Conservation (phyloP, 2,329 filamentous ascomycete genomes). For the Cordyceps tenuipes region DNA sequence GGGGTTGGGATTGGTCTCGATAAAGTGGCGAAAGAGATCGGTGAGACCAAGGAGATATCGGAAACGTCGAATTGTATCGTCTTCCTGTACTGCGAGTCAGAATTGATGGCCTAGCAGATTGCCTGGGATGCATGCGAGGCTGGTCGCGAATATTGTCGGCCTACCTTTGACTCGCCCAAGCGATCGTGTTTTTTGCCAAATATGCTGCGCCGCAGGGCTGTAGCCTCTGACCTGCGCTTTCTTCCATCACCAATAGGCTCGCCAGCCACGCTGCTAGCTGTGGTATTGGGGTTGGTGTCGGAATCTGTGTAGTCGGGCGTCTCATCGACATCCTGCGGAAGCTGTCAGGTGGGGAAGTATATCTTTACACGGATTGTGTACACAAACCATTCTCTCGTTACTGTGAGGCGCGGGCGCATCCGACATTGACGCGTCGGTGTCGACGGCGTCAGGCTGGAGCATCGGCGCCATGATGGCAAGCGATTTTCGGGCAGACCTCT, state of each 20-base stretch:
- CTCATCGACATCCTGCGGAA: constrained; percentile 50
- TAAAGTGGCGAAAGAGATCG: constrained; percentile 97
- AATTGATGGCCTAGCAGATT: not conserved
- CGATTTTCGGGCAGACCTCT: constrained; percentile 30
- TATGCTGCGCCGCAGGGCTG: constrained; percentile 82
- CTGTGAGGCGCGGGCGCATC: constrained; percentile 44
- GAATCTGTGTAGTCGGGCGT: constrained; percentile 60
- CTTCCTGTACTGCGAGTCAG: constrained; percentile 51
- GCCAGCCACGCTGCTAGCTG: constrained; percentile 77
- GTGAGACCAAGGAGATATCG: constrained; percentile 91
- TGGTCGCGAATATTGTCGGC: constrained; percentile 8
- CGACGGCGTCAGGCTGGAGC: constrained; percentile 43
- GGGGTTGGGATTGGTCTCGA: constrained; percentile 93
- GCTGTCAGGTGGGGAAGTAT: not conserved
- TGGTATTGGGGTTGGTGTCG: constrained; percentile 59
- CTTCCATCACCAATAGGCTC: constrained; percentile 68
- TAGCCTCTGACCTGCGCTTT: constrained; percentile 77
- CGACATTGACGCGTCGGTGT: constrained; percentile 55
- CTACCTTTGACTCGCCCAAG: constrained; percentile 84
- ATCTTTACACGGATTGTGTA: not conserved
- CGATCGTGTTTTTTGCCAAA: constrained; percentile 92
- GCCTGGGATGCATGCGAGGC: not conserved
- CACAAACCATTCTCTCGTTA: constrained; percentile 42
- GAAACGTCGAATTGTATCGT: constrained; percentile 90
- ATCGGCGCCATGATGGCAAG: constrained; percentile 44